These are phyloP conservation scores for Haematococcus lacustris DNA, from an alignment of 139 green algal genomes.

Conservation along the genomic window DNA sequence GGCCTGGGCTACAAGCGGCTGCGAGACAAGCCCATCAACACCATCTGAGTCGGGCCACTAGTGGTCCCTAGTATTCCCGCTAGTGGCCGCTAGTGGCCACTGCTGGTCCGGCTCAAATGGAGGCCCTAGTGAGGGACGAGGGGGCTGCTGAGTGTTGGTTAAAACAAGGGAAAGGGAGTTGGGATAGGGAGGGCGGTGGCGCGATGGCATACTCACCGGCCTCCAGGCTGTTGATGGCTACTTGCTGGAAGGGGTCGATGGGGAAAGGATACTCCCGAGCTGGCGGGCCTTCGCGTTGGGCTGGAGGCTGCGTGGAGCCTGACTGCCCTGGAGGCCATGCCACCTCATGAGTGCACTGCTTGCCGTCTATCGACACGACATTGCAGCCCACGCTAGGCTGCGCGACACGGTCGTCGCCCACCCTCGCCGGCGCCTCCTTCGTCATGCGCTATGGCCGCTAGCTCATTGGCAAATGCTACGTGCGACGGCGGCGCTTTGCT, in stretches of 20 bases:
- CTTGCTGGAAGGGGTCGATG: slow-evolving; percentile 84
- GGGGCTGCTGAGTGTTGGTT: no score
- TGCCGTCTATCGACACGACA: slow-evolving; percentile 56
- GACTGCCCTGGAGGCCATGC: slow-evolving; percentile 54
- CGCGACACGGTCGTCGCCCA: slow-evolving; percentile 25
- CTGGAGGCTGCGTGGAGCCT: slow-evolving; percentile 41
- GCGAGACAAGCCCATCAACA: no score
- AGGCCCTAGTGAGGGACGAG: no score
- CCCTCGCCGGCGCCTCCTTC: background rate
- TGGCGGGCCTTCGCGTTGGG: slow-evolving; percentile 17
- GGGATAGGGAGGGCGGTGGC: no score
- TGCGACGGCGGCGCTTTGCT: no score
- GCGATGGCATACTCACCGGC: slow-evolving; percentile 25
- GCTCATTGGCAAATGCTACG: no score
- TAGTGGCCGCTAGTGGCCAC: no score
- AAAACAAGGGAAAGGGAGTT: background rate
- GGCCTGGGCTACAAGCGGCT: no score
- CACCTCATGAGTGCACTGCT: slow-evolving; percentile 77
- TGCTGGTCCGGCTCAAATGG: no score
- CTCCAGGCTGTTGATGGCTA: slow-evolving; percentile 76
- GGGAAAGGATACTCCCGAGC: slow-evolving; percentile 78
- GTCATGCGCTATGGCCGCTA: no score
- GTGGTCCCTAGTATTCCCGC: no score
- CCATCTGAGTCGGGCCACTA: no score
- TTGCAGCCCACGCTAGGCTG: slow-evolving; percentile 24